phyloP scores from a whole-genome alignment of 225 moss, liverwort and hornwort species.

The Asterella californica region DNA sequence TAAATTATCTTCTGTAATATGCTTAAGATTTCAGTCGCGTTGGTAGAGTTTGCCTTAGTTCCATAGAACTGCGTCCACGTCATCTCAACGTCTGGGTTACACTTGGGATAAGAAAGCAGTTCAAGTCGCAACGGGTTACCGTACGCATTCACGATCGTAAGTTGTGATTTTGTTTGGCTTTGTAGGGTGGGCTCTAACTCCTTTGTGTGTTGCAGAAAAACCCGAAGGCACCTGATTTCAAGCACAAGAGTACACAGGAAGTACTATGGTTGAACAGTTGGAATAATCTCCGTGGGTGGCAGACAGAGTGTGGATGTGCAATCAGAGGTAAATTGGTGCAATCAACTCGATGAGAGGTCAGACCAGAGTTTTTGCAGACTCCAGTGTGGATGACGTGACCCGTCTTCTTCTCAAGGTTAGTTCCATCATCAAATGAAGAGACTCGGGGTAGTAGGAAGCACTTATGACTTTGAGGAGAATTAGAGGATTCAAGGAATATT shows the following conservation, averaged over 20 bases:
- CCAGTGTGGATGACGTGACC: slow-evolving; percentile 69
- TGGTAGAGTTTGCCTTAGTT: neutral
- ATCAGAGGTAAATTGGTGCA: too few species aligned
- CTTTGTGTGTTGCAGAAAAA: slow-evolving; percentile 52
- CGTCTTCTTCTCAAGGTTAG: slow-evolving; percentile 77
- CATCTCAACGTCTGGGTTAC: neutral
- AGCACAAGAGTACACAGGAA: slow-evolving; percentile 86
- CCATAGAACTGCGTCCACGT: neutral
- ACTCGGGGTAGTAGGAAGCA: too few species aligned
- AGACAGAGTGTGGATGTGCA: too few species aligned
- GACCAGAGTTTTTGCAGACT: too few species aligned
- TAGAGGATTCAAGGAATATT: too few species aligned
- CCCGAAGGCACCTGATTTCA: slow-evolving; percentile 85
- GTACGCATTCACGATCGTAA: neutral
- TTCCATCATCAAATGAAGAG: neutral
- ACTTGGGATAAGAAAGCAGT: too few species aligned
- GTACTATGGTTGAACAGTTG: slow-evolving; percentile 73
- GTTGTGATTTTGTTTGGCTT: neutral
- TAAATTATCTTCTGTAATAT: neutral
- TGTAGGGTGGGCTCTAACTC: too few species aligned
- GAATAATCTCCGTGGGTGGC: slow-evolving; percentile 76
- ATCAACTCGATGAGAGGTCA: too few species aligned
- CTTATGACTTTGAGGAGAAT: too few species aligned
- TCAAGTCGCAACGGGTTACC: too few species aligned
- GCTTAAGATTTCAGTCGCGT: neutral